Evolutionary conservation across 352 stramenopile genomes (phyloP), one percentile per base, ranked within the genome.

Genomic region (Thalassiosira exigua): DNA sequence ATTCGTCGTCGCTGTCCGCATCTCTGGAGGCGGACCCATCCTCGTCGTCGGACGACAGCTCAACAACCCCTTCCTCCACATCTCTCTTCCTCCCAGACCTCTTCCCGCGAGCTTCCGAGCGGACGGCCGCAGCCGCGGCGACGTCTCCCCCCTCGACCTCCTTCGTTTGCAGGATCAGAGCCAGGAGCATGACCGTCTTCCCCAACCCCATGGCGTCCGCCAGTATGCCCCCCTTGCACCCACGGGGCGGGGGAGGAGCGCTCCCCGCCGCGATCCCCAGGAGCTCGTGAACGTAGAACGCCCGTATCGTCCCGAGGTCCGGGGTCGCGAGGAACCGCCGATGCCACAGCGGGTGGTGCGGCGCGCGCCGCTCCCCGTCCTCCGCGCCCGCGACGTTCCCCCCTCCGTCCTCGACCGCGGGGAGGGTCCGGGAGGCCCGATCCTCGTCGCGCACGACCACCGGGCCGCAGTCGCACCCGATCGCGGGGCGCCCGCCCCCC

Each of bases 161-260:
- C 32, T 89, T 91, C 7, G 52, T 68, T 52, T 83, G 76, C 19
- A 88, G 56, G 62, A 94, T 90, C 53, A 92, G 61, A 5, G 80
- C 66, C 32, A 94, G 53, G 3, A 92, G 57, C 82, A 90, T 89
- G 0, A 94, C 85, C 4, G 89, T 92, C 61, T 94, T 94, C 0
- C 88, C 88, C 4, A 92, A 53, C 29, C 81, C 80, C 86, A 92
- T 92, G 3, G 69, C 57, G 75, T 94, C 89, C 1, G 82, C 82
- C n/a, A 92, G 60, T 51, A 94, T 88, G 0, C 89, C 89, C 21
- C 89, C 89, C 21, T 82, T 67, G 62, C 85, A 92, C 21, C 80
- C 72, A 46, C 61, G 67, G 5, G 89, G 89, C 26, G 87, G 75
- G 42, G 79, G 72, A 4, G 89, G 89, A 58, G 86, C 74, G 53